Conservation (phyloP, 1,284 basidiomycete species). For the Prillingera fragicola region DNA sequence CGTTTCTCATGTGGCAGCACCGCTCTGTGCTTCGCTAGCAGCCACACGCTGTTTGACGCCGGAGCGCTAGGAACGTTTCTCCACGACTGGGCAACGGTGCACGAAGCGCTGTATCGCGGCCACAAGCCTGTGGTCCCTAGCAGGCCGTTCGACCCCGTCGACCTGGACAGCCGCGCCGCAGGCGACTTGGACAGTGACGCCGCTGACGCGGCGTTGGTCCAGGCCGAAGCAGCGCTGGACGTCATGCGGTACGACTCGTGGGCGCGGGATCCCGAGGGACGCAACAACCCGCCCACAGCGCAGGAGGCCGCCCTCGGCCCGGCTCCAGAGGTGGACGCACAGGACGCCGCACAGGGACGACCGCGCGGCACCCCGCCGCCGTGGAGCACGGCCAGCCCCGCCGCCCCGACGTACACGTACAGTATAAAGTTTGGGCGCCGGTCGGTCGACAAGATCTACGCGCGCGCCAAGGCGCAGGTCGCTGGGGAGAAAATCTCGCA, state of each 20-base stretch:
- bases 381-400: conserved; percentile 47
- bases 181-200: conserved; percentile 5
- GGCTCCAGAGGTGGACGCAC: not conserved
- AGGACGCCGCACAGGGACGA: conserved; percentile 14
- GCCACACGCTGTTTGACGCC: conserved; percentile 9
- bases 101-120: not conserved
- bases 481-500: conserved; percentile 27
- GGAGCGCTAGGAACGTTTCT: conserved; percentile 5
- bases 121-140: not conserved
- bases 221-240: conserved; percentile 5
- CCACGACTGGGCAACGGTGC: conserved; percentile 4
- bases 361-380: conserved; percentile 40
- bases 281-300: not conserved
- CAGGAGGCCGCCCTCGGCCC: conserved; percentile 1
- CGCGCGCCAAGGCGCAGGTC: not conserved
- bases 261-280: not conserved
- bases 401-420: conserved; percentile 38
- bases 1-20: conserved; percentile 5
- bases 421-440: conserved; percentile 49
- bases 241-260: conserved; percentile 17
- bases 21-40: not conserved
- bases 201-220: not conserved
- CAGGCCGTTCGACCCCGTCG: not conserved
- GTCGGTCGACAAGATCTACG: conserved; percentile 43
- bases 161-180: not conserved